phyloP scores from a whole-genome alignment of 129 eudicot genomes.

The Flaveria linearis region DNA sequence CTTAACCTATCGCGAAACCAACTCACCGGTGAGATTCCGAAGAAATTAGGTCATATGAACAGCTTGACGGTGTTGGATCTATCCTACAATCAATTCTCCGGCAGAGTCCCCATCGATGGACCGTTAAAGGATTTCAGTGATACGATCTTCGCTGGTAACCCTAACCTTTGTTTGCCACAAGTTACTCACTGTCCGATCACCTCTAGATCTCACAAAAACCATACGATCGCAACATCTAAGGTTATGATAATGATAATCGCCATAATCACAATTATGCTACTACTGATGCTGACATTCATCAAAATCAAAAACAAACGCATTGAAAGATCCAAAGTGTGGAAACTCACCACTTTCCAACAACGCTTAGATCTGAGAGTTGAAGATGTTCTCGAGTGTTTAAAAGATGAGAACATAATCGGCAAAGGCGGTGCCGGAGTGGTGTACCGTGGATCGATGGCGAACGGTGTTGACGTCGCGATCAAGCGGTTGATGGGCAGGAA shows the following conservation, averaged over 20 bases:
- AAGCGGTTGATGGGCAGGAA: constrained; percentile 57
- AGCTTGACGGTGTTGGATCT: constrained; percentile 68
- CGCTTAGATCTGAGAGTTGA: constrained; percentile 67
- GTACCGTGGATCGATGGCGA: constrained; percentile 78
- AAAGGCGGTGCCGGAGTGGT: constrained; percentile 93
- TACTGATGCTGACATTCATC: constrained; percentile 35
- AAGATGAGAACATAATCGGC: constrained; percentile 85
- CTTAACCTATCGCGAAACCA: constrained; percentile 67
- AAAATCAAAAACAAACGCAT: constrained; percentile 31
- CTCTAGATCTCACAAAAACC: not conserved
- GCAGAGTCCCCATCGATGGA: constrained; percentile 57
- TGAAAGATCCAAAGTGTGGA: constrained; percentile 64
- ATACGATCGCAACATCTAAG: constrained; percentile 35
- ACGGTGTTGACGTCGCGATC: constrained; percentile 73
- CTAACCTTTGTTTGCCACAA: constrained; percentile 61
- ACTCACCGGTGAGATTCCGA: constrained; percentile 63
- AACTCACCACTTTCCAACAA: constrained; percentile 81
- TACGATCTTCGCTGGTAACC: constrained; percentile 65
- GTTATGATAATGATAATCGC: constrained; percentile 31
- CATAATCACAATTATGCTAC: constrained; percentile 12
- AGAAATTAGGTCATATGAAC: constrained; percentile 56
- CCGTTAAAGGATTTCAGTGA: constrained; percentile 55
- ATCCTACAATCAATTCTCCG: constrained; percentile 70
- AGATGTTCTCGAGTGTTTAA: constrained; percentile 70
- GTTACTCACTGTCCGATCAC: constrained; percentile 40